phyloP scores from a whole-genome alignment of 2,329 filamentous ascomycete genomes.

The Trichoderma sp. region DNA sequence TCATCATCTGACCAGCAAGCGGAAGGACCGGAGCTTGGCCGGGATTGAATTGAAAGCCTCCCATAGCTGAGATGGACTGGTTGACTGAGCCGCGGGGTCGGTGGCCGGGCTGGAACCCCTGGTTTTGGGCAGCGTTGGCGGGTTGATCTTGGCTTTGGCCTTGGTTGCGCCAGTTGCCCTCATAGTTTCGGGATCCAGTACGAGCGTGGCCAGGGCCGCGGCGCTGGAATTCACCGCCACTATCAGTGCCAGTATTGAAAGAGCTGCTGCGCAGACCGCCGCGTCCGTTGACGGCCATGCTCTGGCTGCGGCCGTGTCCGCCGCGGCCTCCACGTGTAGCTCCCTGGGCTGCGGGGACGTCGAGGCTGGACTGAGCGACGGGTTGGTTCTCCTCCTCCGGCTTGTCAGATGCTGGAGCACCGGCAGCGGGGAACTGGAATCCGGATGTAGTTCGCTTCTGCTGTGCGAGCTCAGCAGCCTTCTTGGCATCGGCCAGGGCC shows the following conservation, averaged over 20 bases:
- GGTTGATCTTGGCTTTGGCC: constrained; percentile 61
- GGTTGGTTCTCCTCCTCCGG: constrained; percentile 51
- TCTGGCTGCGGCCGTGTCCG: constrained; percentile 78
- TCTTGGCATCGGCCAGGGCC: constrained; percentile 93
- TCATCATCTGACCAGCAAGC: constrained; percentile 82
- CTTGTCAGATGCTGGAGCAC: constrained; percentile 63
- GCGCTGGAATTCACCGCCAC: constrained; percentile 64
- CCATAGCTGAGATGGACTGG: constrained; percentile 80
- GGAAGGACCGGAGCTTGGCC: constrained; percentile 86
- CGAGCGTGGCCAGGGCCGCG: constrained; percentile 81
- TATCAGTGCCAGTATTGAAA: constrained; percentile 49
- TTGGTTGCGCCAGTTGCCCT: constrained; percentile 95
- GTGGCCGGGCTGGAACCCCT: constrained; percentile 89
- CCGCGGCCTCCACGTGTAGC: constrained; percentile 58
- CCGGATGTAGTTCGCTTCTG: constrained; percentile 92
- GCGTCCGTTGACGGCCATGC: constrained; percentile 77
- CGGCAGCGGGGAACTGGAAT: constrained; percentile 89
- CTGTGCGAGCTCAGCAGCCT: constrained; percentile 93
- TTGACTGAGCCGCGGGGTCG: constrained; percentile 82
- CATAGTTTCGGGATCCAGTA: constrained; percentile 88
- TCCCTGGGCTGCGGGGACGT: constrained; percentile 41
- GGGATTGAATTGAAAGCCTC: constrained; percentile 80
- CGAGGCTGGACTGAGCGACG: constrained; percentile 34
- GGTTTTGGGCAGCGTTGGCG: constrained; percentile 53
- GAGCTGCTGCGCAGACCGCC: constrained; percentile 69